Conservation (phyloP, 2,329 filamentous ascomycete species). For the Beauveria sp. region DNA sequence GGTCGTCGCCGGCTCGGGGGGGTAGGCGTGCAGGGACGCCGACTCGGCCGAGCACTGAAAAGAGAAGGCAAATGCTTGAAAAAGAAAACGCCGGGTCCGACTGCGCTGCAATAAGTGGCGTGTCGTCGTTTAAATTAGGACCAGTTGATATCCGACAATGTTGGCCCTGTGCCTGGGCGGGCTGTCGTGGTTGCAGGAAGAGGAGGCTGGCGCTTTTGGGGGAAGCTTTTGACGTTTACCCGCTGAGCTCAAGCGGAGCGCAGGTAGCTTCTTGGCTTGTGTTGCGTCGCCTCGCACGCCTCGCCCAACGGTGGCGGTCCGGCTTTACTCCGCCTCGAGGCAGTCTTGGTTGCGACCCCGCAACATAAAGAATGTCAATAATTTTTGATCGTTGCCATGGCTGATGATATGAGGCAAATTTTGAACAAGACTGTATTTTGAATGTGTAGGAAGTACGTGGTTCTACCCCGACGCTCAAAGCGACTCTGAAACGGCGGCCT, state of each 20-base stretch:
- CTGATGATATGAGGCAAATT: neutral
- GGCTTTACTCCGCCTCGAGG: constrained; percentile 5
- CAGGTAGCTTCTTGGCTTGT: neutral
- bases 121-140: too few species aligned
- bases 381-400: neutral
- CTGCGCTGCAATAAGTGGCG: neutral
- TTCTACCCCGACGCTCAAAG: too few species aligned
- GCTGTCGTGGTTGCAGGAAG: neutral
- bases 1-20: neutral
- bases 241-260: neutral
- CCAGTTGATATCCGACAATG: neutral
- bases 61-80: neutral
- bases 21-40: neutral
- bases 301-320: constrained; percentile 3
- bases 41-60: neutral
- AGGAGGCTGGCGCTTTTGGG: neutral
- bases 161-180: constrained; percentile 3
- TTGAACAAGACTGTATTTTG: too few species aligned
- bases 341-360: neutral
- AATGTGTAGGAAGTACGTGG: too few species aligned
- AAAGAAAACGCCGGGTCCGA: neutral
- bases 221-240: neutral
- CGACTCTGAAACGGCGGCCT: too few species aligned
- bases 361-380: too few species aligned
- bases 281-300: neutral